A percentile compares a stretch with the other conserved stretches of the same genome.
Evolutionary conservation across 1,284 basidiomycete species (phyloP).

Genomic region (Kalmanozyma brasiliensis): DNA sequence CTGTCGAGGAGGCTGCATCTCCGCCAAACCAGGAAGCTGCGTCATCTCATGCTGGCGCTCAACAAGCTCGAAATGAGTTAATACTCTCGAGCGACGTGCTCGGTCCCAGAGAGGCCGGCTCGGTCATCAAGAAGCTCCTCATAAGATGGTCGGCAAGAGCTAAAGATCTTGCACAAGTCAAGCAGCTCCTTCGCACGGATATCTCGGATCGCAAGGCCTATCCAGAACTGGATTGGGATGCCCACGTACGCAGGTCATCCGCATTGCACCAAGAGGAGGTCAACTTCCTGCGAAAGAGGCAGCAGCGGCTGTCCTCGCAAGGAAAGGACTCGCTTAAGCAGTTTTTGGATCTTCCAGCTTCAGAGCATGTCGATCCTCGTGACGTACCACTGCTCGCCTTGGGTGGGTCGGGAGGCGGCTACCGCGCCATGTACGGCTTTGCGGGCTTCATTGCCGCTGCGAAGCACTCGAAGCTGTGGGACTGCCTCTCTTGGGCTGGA

Average conservation of each 20-base stretch:
- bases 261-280: conserved; percentile 49
- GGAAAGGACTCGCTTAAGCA: conserved; percentile 35
- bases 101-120: conserved; percentile 17
- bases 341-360: conserved; percentile 51
- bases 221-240: conserved; percentile 61
- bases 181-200: conserved; percentile 37
- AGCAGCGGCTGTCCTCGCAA: conserved; percentile 30
- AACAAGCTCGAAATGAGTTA: conserved; percentile 11
- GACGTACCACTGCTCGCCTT: conserved; percentile 66
- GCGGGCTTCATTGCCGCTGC: conserved; percentile 58
- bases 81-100: conserved; percentile 47
- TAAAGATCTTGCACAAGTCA: conserved; percentile 53
- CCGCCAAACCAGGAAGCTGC: not conserved
- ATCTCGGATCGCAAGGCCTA: conserved; percentile 44
- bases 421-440: conserved; percentile 64
- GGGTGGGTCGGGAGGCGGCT: conserved; percentile 68
- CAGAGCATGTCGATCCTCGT: conserved; percentile 61
- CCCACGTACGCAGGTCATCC: conserved; percentile 51
- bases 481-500: conserved; percentile 59
- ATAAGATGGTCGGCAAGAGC: conserved; percentile 52
- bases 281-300: conserved; percentile 41
- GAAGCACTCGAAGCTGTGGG: conserved; percentile 60
- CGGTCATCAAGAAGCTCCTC: conserved; percentile 22
- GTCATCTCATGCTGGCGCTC: not conserved
- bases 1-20: conserved; percentile 20